phyloP scores from a whole-genome alignment of 805 yeast genomes.

The Huiozyma sinensis region DNA sequence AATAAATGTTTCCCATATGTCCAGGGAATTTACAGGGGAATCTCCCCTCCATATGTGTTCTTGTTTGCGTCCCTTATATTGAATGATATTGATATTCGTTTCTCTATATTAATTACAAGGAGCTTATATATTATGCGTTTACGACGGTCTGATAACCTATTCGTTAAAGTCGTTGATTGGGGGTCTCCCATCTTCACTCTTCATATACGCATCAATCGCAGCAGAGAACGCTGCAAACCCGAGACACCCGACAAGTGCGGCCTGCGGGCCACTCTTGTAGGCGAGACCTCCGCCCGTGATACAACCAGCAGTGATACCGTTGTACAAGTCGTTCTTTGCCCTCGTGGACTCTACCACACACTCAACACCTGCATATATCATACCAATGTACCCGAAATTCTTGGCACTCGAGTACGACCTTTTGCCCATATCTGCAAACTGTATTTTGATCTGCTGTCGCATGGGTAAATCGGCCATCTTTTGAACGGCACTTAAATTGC shows the following conservation, averaged over 20 bases:
- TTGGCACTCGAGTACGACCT: constrained; percentile 85
- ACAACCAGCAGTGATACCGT: constrained; percentile 90
- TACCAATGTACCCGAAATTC: constrained; percentile 88
- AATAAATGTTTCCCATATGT: no score
- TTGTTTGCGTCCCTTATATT: no score
- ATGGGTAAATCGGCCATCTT: constrained; percentile 78
- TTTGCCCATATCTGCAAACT: constrained; percentile 84
- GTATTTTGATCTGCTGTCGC: constrained; percentile 84
- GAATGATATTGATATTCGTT: neutral
- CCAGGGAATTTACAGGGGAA: no score
- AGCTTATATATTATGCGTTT: no score
- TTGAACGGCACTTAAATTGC: constrained; percentile 23
- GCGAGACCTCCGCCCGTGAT: constrained; percentile 95
- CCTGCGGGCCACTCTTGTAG: constrained; percentile 85
- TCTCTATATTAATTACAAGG: neutral
- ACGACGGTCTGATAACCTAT: constrained; percentile 12
- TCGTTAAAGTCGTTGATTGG: constrained; percentile 82
- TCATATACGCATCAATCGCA: constrained; percentile 76
- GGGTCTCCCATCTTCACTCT: constrained; percentile 73
- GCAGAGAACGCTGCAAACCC: constrained; percentile 95
- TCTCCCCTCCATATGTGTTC: no score
- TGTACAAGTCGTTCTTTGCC: constrained; percentile 85
- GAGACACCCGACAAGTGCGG: constrained; percentile 86
- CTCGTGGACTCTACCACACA: constrained; percentile 77
- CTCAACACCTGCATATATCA: constrained; percentile 85